Conservation (phyloP, 345 rosid species). For the Crucihimalaya himalaica region DNA sequence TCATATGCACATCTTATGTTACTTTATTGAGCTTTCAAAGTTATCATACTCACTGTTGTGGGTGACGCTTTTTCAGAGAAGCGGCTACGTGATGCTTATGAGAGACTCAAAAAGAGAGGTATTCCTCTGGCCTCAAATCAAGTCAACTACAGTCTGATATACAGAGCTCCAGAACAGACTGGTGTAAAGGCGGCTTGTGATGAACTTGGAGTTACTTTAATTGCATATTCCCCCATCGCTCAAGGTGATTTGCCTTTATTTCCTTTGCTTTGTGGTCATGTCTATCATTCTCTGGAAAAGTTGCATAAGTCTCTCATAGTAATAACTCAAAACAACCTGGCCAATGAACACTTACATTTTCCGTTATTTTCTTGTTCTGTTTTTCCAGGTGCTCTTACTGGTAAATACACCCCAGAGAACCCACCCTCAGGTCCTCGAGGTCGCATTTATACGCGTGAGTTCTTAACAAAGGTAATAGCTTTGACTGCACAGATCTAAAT, state of each 20-base stretch:
- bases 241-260: slow-evolving; percentile 61
- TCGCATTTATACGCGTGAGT: slow-evolving; percentile 72
- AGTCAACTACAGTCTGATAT: slow-evolving; percentile 94
- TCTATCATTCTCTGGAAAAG: slow-evolving; percentile 11
- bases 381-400: slow-evolving; percentile 79
- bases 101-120: slow-evolving; percentile 83
- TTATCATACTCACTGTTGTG: not conserved
- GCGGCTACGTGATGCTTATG: slow-evolving; percentile 77
- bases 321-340: slow-evolving; percentile 1
- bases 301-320: not conserved
- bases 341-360: not conserved
- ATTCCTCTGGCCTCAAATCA: slow-evolving; percentile 95
- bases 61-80: slow-evolving; percentile 49
- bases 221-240: slow-evolving; percentile 93
- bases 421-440: slow-evolving; percentile 88
- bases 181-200: slow-evolving; percentile 93
- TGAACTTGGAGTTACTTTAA: slow-evolving; percentile 88
- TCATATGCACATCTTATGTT: slow-evolving; percentile 7
- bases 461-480: slow-evolving; percentile 60
- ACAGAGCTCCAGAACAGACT: slow-evolving; percentile 78
- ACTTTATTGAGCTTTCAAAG: not conserved
- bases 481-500: not conserved
- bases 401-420: slow-evolving; percentile 88
- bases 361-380: not conserved
- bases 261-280: slow-evolving; percentile 5